Base-by-base conservation (phyloP, 441 rosid genomes). In the Mallotus repandus region DNA sequence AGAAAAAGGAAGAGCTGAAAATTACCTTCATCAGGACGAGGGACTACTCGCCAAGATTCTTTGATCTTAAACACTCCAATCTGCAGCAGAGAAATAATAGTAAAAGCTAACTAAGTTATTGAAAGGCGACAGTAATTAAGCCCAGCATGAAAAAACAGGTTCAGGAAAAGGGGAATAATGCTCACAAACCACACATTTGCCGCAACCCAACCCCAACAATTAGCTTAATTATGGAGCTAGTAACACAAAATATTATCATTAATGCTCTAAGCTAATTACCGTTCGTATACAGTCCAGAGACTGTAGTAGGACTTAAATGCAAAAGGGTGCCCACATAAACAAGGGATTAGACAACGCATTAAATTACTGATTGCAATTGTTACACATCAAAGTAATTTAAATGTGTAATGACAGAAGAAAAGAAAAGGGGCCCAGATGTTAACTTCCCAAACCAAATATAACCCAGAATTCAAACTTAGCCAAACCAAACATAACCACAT, bases 21-120 rank as follows among this genome's bases (percentile, higher is more conserved):
- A 68, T 53, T 54, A 81, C 83, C 81, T 80, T 81, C 85, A 82
- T 79, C 43, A 32, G 81, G 67, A 65, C 76, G 4, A 49, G 72
- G 63, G 46, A 50, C 57, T 75, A 65, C 55, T 66, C 69, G 32
- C 74, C 72, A 66, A 69, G 45, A 49, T 78, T 61, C 45, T 71
- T 61, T 62, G 67, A 45, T 76, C 76, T 71, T 52, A 75, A 71
- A 68, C 41, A 66, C 35, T 68, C 67, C 68, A 73, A 79, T 64
- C 83, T 79, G 75, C 75, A 75, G 29, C 74, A 50, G 69, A 68
- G 55, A 75, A 69, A 70, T 19, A 18, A 61, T 16, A 70, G 49
- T 41, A 68, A 66, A 69, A 63, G 55, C 29, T 69, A 38, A 38
- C 41, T 38, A 38, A 38, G 41, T 38, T 46, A 60, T 73, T 52